phyloP scores from a whole-genome alignment of 192 early-diverging fungal species.

The Coemansia sp. region DNA sequence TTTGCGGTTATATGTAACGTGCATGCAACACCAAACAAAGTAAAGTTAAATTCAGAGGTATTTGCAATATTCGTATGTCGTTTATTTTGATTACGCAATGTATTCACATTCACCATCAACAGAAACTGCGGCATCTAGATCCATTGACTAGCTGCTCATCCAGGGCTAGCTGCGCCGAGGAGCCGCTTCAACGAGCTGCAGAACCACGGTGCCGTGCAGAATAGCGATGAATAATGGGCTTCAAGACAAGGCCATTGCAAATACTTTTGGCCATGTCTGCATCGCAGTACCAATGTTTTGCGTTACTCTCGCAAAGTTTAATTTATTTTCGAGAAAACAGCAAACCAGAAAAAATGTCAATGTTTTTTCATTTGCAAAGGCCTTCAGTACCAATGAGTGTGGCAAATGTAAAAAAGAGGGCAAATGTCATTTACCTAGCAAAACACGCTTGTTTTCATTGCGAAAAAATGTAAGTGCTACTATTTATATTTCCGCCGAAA shows the following conservation, averaged over 20 bases:
- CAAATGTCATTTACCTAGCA: no score
- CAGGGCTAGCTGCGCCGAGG: no score
- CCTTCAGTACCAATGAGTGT: neutral
- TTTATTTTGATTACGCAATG: no score
- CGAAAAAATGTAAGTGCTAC: neutral
- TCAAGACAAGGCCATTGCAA: no score
- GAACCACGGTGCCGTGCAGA: no score
- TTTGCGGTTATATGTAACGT: neutral
- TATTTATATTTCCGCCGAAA: neutral
- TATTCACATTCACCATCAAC: neutral
- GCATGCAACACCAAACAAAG: neutral
- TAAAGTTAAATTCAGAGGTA: no score
- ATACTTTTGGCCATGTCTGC: no score
- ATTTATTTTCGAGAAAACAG: neutral
- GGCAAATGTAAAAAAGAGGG: neutral
- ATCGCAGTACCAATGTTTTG: neutral
- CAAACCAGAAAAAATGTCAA: neutral
- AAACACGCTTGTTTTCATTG: neutral
- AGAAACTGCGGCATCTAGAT: no score
- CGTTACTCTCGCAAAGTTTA: neutral
- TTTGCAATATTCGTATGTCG: neutral
- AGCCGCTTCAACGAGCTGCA: no score
- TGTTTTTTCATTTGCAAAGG: neutral
- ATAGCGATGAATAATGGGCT: no score
- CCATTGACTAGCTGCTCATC: no score